A percentile compares a stretch with the other conserved stretches of the same genome.
Conservation (phyloP, 306 rosid genomes). For the Begonia fuchsioides region DNA sequence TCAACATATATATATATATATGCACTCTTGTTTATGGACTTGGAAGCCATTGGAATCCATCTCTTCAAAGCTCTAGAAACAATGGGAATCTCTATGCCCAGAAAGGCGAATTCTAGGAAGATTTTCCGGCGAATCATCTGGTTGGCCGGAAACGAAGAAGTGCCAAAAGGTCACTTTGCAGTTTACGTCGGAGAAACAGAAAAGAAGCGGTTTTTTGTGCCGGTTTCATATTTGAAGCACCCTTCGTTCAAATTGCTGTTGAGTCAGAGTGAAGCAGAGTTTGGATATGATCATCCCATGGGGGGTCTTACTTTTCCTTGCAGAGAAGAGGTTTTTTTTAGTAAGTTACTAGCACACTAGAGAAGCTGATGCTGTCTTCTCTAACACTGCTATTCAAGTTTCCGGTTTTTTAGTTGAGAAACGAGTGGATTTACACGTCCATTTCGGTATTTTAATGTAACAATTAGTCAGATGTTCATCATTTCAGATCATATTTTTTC, state of each 20-base stretch:
- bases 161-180: slow-evolving; percentile 17
- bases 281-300: slow-evolving; percentile 23
- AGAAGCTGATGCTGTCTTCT: background rate
- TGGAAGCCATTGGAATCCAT: background rate
- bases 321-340: slow-evolving; percentile 6
- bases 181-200: slow-evolving; percentile 23
- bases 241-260: slow-evolving; percentile 19
- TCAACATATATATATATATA: slow-evolving; percentile 8
- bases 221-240: slow-evolving; percentile 22
- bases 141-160: background rate
- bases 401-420: too few species aligned
- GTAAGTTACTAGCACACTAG: background rate
- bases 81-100: slow-evolving; percentile 14
- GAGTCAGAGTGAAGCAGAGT: slow-evolving; percentile 23
- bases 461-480: too few species aligned
- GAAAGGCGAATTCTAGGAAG: slow-evolving; percentile 4
- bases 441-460: too few species aligned
- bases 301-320: slow-evolving; percentile 29
- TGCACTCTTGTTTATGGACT: background rate
- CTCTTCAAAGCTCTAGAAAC: background rate
- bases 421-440: too few species aligned
- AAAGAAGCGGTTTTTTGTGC: slow-evolving; percentile 22
- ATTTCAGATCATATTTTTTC: too few species aligned
- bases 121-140: background rate
- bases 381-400: background rate